Percentiles rank a stretch among this genome's conserved stretches.
Conservation (phyloP, 2,329 filamentous ascomycete species). For the Xylariaceae sp. region DNA sequence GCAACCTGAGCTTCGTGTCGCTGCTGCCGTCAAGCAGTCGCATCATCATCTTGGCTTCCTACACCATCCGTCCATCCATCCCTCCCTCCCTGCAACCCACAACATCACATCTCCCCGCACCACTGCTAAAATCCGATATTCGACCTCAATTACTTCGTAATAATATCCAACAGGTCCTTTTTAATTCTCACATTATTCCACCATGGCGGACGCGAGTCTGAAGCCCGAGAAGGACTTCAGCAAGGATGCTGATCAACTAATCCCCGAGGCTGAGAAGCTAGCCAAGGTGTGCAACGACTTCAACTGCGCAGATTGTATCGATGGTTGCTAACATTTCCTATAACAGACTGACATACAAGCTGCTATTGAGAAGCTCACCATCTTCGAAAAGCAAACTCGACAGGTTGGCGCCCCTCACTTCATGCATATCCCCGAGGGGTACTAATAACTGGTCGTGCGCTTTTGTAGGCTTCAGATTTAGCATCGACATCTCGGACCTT, state of each 20-base stretch:
- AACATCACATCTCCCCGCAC: background rate
- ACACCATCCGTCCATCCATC: background rate
- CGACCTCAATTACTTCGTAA: background rate
- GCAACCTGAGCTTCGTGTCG: conserved; percentile 23
- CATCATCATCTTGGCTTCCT: conserved; percentile 16
- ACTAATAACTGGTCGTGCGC: conserved; percentile 23
- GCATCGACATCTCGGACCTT: conserved; percentile 88
- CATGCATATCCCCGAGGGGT: conserved; percentile 12
- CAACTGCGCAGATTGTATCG: conserved; percentile 1
- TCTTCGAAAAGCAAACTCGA: conserved; percentile 92
- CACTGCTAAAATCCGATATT: background rate
- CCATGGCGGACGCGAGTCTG: conserved; percentile 75
- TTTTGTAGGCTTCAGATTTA: conserved; percentile 77
- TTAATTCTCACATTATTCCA: conserved; percentile 25
- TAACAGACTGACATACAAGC: conserved; percentile 68
- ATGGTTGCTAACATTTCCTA: conserved; percentile 4
- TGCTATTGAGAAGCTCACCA: conserved; percentile 88
- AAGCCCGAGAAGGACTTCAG: conserved; percentile 99
- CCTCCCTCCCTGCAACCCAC: background rate
- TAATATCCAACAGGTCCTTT: background rate
- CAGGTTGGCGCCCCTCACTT: conserved; percentile 54
- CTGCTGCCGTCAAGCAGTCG: conserved; percentile 12
- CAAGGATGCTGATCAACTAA: conserved; percentile 87
- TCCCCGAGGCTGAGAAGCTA: conserved; percentile 85
- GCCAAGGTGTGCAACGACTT: conserved; percentile 59